Conservation (phyloP, 2,329 filamentous ascomycete species). For the Colletotrichum sp. region DNA sequence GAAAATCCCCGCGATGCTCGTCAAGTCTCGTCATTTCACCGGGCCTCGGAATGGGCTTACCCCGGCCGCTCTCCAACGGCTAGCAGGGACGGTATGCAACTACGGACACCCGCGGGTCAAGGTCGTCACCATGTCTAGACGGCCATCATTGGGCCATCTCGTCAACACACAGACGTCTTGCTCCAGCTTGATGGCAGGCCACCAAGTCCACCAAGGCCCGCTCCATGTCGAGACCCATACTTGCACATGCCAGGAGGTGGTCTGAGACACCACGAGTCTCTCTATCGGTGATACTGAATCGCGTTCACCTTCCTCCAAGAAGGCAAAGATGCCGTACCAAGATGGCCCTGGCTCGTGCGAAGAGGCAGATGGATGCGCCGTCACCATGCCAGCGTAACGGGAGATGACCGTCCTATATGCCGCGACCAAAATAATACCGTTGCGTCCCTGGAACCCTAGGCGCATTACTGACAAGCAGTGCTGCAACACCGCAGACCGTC, state of each 20-base stretch:
- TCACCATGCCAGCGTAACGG: neutral
- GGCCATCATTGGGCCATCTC: neutral
- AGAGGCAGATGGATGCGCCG: neutral
- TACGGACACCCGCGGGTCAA: neutral
- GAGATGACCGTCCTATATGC: neutral
- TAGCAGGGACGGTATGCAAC: neutral
- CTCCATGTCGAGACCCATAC: neutral
- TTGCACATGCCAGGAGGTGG: conserved; percentile 4
- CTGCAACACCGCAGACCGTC: neutral
- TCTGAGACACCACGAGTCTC: conserved; percentile 9
- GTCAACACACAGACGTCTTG: neutral
- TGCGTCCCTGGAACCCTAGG: neutral
- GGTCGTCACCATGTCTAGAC: neutral
- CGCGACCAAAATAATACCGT: neutral
- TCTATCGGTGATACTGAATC: neutral
- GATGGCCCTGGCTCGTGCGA: neutral
- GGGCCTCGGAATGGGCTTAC: neutral
- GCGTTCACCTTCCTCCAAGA: neutral
- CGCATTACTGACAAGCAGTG: neutral
- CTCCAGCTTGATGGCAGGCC: neutral
- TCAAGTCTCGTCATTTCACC: neutral
- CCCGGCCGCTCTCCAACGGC: neutral
- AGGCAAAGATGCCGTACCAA: neutral
- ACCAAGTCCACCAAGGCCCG: neutral
- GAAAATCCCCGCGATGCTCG: neutral